Conservation (phyloP, 2,329 filamentous ascomycete genomes). For the Davidsoniella eucalypti region DNA sequence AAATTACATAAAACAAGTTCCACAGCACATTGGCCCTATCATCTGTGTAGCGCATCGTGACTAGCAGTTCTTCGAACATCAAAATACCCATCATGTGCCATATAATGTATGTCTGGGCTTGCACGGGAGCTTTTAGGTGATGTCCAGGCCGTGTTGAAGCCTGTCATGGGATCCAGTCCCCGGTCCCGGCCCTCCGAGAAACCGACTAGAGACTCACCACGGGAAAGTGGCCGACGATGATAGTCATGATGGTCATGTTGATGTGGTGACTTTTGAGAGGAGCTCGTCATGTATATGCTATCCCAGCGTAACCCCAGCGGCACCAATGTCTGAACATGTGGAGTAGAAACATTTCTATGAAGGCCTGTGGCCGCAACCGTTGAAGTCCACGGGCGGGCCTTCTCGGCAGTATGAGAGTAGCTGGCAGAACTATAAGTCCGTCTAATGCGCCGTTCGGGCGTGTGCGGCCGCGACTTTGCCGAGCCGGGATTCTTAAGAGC, state of each 20-base stretch:
- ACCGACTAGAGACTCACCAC: slow-evolving; percentile 10
- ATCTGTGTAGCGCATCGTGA: slow-evolving; percentile 7
- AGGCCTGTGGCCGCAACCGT: neutral
- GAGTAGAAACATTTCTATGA: neutral
- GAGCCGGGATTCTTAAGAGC: too few species aligned
- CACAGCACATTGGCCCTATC: neutral
- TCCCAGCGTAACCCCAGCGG: neutral
- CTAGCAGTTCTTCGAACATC: slow-evolving; percentile 4
- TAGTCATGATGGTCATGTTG: neutral
- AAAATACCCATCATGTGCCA: slow-evolving; percentile 2
- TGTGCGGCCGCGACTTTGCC: too few species aligned
- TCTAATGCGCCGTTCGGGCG: too few species aligned
- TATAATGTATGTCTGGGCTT: neutral
- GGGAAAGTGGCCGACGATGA: neutral
- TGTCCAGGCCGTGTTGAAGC: slow-evolving; percentile 7
- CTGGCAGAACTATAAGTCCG: too few species aligned
- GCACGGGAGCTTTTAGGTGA: neutral
- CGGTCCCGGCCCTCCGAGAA: slow-evolving; percentile 12
- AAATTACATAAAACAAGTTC: neutral
- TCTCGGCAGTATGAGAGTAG: too few species aligned
- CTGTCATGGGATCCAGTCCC: slow-evolving; percentile 1
- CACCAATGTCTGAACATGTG: neutral
- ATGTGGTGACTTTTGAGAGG: neutral
- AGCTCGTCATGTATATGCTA: neutral
- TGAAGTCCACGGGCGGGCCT: too few species aligned